These are phyloP conservation scores for Colletotrichum sp. DNA, from an alignment of 2,329 filamentous ascomycete species.

Conservation along the genomic window DNA sequence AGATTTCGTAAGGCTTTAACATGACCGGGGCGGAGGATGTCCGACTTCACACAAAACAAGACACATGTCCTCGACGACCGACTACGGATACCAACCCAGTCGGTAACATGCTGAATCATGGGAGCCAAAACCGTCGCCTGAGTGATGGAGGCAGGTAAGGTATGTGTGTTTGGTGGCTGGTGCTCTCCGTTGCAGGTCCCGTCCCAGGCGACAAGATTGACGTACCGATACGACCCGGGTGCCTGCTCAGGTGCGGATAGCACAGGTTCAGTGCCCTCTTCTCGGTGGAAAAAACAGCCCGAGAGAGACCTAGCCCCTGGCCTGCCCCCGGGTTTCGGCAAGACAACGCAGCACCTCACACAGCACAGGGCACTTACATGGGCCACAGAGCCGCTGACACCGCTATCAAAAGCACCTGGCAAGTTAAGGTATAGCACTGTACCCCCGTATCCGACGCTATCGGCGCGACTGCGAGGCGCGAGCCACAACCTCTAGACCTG, in stretches of 20 bases:
- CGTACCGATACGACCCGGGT: background rate
- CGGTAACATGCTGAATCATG: background rate
- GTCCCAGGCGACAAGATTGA: background rate
- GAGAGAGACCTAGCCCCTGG: background rate
- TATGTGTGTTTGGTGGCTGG: background rate
- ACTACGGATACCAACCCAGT: background rate
- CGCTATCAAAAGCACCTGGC: background rate
- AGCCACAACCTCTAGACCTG: slow-evolving; percentile 20
- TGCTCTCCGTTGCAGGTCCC: background rate
- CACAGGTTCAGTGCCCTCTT: background rate
- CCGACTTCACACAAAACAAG: background rate
- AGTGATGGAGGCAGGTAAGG: background rate
- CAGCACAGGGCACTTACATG: background rate
- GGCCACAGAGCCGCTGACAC: background rate
- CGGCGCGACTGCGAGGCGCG: background rate
- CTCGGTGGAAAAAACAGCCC: background rate
- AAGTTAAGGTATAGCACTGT: background rate
- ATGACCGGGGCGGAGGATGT: background rate
- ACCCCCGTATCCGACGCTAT: slow-evolving; percentile 3
- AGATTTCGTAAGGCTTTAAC: background rate
- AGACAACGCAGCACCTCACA: background rate
- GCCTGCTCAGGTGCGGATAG: background rate
- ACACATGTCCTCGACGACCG: background rate
- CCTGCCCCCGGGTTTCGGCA: slow-evolving; percentile 9
- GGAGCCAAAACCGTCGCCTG: background rate